Base-by-base conservation (phyloP, 1,284 basidiomycete species). In the Termitomyces sp. region DNA sequence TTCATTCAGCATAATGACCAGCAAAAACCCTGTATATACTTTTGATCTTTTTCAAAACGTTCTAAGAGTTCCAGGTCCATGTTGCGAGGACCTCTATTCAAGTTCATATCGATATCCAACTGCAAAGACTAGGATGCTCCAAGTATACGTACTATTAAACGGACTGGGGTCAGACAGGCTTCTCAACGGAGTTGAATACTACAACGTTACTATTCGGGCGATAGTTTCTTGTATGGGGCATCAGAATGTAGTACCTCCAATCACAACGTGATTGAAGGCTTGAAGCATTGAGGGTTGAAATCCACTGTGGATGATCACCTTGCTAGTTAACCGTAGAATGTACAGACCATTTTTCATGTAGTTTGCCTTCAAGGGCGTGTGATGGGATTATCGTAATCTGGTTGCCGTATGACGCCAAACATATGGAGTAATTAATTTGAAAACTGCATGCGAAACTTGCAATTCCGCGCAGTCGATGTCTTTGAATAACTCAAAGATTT, bases 321-420 rank as follows among this genome's bases (percentile, higher is more conserved):
- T 30, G 21, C 39, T 10, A 21, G 19, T n/a, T 6, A 55, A 65
- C 67, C 58, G 28, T 54, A 54, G 54, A 68, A 68, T n/a, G 58
- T 63, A 48, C 68, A 65, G 12, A 69, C 52, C n/a, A 62, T 59
- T 54, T 65, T 64, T 63, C 9, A 64, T 68, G 26, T 58, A 60
- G 30, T 65, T 63, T 12, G 58, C 46, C 43, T 68, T 66, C 41
- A 66, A 57, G 7, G 59, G 63, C 9, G 62, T 56, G 53, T 2
- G 24, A 24, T 24, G 3, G n/a, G n/a, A 4, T 24, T 24, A 68
- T 65, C 19, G 64, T 38, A 45, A 63, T 64, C 56, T 66, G 64
- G 36, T 66, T 66, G 49, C 59, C 61, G 50, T 65, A 66, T 15
- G 64, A 65, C 1, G 58, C 49, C 26, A 55, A 33, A 36, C 61